These are phyloP conservation scores for Saccharum hybrid DNA, from an alignment of 202 grass and related monocot genomes.

Conservation along the genomic window DNA sequence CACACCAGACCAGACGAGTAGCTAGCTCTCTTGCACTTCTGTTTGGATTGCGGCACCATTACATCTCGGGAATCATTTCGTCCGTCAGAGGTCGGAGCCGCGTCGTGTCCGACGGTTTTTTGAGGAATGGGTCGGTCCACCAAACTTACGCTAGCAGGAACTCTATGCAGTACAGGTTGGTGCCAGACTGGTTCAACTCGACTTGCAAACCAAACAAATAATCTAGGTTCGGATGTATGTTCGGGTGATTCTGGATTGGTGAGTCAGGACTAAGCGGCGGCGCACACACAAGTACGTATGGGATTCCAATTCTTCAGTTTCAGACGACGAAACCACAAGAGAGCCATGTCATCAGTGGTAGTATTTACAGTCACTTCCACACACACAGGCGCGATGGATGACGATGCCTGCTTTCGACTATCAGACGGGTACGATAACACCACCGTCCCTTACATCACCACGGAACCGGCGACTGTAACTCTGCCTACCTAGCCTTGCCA, in stretches of 20 bases:
- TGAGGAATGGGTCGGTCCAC: too few relatives aligned
- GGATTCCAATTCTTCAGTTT: conserved; percentile 18
- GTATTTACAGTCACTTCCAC: conserved; percentile 46
- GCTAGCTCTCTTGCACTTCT: background rate
- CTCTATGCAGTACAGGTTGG: too few relatives aligned
- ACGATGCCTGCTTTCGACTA: conserved; percentile 5
- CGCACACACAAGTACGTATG: background rate
- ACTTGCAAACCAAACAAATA: too few relatives aligned
- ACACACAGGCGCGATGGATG: background rate
- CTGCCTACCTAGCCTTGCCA: conserved; percentile 14
- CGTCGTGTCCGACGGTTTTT: too few relatives aligned
- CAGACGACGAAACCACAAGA: background rate
- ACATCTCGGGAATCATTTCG: too few relatives aligned
- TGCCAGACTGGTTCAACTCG: too few relatives aligned
- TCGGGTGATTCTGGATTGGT: too few relatives aligned
- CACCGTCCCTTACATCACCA: background rate
- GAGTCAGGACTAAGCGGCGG: too few relatives aligned
- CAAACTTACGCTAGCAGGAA: too few relatives aligned
- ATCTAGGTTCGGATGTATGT: too few relatives aligned
- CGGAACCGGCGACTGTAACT: background rate
- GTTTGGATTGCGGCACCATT: too few relatives aligned
- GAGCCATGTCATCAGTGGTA: conserved; percentile 18
- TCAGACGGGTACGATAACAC: background rate
- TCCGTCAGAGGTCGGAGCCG: too few relatives aligned
- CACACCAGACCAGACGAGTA: background rate